These are phyloP conservation scores for Globisporangium apiculatum DNA, from an alignment of 352 stramenopile genomes.

Conservation along the genomic window DNA sequence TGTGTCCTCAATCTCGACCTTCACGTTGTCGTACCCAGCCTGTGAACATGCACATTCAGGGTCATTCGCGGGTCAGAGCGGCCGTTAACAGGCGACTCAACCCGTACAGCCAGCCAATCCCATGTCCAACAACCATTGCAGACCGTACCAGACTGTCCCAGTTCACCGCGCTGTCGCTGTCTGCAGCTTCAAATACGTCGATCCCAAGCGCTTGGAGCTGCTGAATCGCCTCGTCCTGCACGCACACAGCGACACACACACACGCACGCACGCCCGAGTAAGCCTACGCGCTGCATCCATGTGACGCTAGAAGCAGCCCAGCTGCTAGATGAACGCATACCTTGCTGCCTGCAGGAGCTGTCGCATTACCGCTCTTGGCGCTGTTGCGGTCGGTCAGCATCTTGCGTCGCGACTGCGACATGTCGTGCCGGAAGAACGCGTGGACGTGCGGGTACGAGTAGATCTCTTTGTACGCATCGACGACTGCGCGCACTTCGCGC, in stretches of 20 bases:
- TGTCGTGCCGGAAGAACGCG: conserved; percentile 62
- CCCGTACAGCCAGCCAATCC: too few species aligned
- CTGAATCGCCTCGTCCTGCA: conserved; percentile 71
- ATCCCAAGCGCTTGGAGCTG: conserved; percentile 74
- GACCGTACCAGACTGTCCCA: conserved; percentile 73
- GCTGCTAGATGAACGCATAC: conserved; percentile 7
- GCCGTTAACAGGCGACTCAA: too few species aligned
- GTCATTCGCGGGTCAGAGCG: too few species aligned
- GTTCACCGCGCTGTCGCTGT: conserved; percentile 53
- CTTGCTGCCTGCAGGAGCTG: conserved; percentile 28
- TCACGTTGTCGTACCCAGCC: conserved; percentile 88
- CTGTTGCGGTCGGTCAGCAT: conserved; percentile 28
- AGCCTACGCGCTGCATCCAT: not conserved
- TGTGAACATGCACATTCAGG: conserved; percentile 11
- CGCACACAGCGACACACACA: conserved; percentile 1
- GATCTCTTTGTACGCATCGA: conserved; percentile 81
- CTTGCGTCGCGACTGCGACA: conserved; percentile 51
- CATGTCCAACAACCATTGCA: not conserved
- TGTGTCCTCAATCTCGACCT: conserved; percentile 90
- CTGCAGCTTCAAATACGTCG: conserved; percentile 64
- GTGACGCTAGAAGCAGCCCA: too few species aligned
- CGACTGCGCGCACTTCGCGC: conserved; percentile 63
- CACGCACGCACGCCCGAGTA: not conserved
- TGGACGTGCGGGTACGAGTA: conserved; percentile 76
- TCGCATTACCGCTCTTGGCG: not conserved